Evolutionary conservation across 2,329 filamentous ascomycete genomes (phyloP).

Genomic region (Phyllosticta citriasiana): DNA sequence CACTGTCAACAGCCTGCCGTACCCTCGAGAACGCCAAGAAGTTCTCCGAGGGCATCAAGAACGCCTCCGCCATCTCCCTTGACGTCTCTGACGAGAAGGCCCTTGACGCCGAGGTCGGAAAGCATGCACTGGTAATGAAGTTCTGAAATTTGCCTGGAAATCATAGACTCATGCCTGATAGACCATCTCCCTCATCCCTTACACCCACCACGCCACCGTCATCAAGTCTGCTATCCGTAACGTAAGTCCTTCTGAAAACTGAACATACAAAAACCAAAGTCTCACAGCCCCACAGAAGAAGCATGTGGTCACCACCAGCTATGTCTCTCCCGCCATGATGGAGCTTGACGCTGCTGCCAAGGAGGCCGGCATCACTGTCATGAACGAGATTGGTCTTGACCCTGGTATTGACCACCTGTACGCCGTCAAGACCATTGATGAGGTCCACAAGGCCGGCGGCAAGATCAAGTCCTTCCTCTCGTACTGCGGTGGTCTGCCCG

Average conservation of each 20-base stretch:
- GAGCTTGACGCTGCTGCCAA: slow-evolving; percentile 76
- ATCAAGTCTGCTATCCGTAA: slow-evolving; percentile 88
- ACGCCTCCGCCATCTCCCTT: slow-evolving; percentile 67
- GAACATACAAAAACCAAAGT: not conserved
- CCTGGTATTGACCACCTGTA: slow-evolving; percentile 67
- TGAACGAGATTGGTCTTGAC: slow-evolving; percentile 87
- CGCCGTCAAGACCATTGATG: slow-evolving; percentile 77
- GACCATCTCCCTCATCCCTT: slow-evolving; percentile 63
- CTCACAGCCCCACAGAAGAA: slow-evolving; percentile 52
- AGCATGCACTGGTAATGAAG: slow-evolving; percentile 59
- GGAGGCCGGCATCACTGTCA: slow-evolving; percentile 87
- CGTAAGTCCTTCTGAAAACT: slow-evolving; percentile 5
- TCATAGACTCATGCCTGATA: slow-evolving; percentile 25
- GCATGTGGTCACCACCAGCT: slow-evolving; percentile 90
- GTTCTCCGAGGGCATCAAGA: slow-evolving; percentile 59
- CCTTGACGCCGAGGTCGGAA: slow-evolving; percentile 68
- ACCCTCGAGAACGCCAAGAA: slow-evolving; percentile 68
- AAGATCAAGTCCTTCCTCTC: slow-evolving; percentile 74
- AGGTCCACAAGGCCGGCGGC: slow-evolving; percentile 79
- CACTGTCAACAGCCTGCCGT: slow-evolving; percentile 55
- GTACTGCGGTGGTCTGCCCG: slow-evolving; percentile 70
- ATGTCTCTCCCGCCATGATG: slow-evolving; percentile 85
- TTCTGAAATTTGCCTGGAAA: slow-evolving; percentile 10
- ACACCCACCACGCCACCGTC: slow-evolving; percentile 77
- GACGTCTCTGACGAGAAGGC: slow-evolving; percentile 69